Conservation (phyloP, 2,329 filamentous ascomycete genomes). For the Arthrobotrys musiformis region DNA sequence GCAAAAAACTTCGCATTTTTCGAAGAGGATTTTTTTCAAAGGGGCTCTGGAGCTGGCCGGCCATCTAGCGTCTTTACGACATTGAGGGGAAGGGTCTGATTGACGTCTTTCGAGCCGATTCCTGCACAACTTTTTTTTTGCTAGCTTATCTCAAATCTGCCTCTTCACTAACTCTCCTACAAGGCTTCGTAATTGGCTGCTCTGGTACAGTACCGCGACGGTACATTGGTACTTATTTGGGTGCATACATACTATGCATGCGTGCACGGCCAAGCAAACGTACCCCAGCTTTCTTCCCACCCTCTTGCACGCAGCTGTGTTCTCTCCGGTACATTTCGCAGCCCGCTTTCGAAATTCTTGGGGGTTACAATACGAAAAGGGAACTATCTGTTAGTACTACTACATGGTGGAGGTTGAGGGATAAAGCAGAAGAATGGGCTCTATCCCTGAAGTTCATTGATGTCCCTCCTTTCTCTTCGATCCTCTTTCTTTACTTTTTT, state of each 20-base stretch:
- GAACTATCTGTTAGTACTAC: background rate
- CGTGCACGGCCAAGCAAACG: conserved; percentile 45
- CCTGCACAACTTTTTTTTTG: background rate
- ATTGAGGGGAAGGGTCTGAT: background rate
- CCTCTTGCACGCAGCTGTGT: background rate
- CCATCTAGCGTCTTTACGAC: background rate
- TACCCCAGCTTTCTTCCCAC: conserved; percentile 46
- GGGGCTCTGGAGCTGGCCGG: background rate
- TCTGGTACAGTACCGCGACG: background rate
- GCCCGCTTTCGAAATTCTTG: conserved; percentile 14
- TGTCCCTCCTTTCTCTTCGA: background rate
- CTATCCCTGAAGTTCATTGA: conserved; percentile 12
- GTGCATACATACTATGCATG: conserved; percentile 32
- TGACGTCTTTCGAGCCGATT: conserved; percentile 10
- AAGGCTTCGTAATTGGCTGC: conserved; percentile 32
- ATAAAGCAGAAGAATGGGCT: conserved; percentile 21
- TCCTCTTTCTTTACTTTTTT: background rate
- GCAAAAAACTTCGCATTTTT: background rate
- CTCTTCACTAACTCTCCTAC: conserved; percentile 14
- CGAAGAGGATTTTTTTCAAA: background rate
- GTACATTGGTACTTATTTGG: background rate
- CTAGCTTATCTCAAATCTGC: conserved; percentile 37
- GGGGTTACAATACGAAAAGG: conserved; percentile 13
- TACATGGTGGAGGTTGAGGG: conserved; percentile 23
- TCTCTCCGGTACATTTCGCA: background rate